phyloP scores from a whole-genome alignment of 2,329 filamentous ascomycete species.

The Phaeosphaeriaceae sp. region DNA sequence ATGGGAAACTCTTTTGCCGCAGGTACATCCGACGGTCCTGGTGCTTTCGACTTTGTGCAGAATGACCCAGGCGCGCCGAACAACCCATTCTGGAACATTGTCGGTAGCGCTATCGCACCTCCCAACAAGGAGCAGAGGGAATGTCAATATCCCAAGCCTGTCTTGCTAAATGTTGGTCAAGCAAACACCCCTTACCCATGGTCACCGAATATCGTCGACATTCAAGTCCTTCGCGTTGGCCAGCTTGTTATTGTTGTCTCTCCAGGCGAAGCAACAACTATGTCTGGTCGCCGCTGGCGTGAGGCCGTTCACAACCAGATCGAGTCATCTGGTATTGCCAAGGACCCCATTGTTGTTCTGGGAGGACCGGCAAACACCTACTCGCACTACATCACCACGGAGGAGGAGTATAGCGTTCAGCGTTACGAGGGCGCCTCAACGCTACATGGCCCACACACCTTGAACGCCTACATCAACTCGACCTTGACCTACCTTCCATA shows the following conservation, averaged over 20 bases:
- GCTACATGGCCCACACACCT: constrained; percentile 81
- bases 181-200: constrained; percentile 81
- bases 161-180: constrained; percentile 88
- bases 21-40: constrained; percentile 90
- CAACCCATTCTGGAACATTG: constrained; percentile 82
- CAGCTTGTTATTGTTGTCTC: constrained; percentile 85
- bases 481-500: constrained; percentile 76
- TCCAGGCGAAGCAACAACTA: constrained; percentile 89
- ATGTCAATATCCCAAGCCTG: constrained; percentile 84
- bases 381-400: constrained; percentile 80
- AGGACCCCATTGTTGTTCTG: constrained; percentile 72
- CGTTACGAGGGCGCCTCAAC: constrained; percentile 96
- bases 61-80: constrained; percentile 77
- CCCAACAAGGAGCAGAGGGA: constrained; percentile 73
- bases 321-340: constrained; percentile 27
- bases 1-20: constrained; percentile 93
- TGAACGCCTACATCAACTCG: constrained; percentile 87
- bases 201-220: constrained; percentile 90
- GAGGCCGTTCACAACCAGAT: constrained; percentile 43
- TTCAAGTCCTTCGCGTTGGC: constrained; percentile 85
- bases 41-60: constrained; percentile 92
- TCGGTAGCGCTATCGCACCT: constrained; percentile 74
- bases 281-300: constrained; percentile 91
- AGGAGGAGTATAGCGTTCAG: constrained; percentile 83
- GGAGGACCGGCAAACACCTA: constrained; percentile 93